Conservation (phyloP, 495 filamentous ascomycete genomes). For the Penicillium ochrochloron region DNA sequence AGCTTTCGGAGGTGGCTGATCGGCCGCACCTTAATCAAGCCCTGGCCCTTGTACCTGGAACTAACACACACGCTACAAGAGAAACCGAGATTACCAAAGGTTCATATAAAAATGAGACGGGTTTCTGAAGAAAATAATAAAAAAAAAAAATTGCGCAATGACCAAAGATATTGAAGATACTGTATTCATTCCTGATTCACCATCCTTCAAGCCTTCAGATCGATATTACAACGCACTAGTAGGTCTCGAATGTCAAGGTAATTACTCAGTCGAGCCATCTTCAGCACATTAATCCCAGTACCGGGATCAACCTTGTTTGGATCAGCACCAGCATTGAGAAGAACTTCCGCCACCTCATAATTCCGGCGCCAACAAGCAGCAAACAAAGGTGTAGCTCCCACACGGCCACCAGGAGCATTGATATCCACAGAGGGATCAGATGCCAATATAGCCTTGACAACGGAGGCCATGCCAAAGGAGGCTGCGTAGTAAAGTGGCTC, state of each 20-base stretch:
- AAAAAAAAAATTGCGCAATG: not conserved
- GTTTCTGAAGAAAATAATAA: too few species aligned
- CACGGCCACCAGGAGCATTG: constrained; percentile 30
- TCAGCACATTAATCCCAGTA: constrained; percentile 17
- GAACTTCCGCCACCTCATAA: constrained; percentile 23
- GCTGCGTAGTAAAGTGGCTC: constrained; percentile 34
- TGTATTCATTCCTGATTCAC: not conserved
- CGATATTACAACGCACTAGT: constrained; percentile 2
- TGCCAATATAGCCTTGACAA: constrained; percentile 26
- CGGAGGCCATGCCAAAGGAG: constrained; percentile 30
- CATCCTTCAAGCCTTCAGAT: not conserved
- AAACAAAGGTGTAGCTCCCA: constrained; percentile 28
- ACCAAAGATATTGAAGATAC: too few species aligned
- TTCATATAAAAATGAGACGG: too few species aligned
- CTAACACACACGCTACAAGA: too few species aligned
- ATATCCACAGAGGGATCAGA: constrained; percentile 26
- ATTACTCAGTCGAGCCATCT: not conserved
- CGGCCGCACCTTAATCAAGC: not conserved
- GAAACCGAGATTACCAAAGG: too few species aligned
- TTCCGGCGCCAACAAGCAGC: constrained; percentile 26
- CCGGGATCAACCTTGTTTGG: constrained; percentile 26
- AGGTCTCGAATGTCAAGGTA: constrained; percentile 1
- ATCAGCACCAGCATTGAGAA: constrained; percentile 28
- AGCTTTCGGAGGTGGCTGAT: constrained; percentile 16
- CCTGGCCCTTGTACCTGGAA: not conserved